phyloP scores from a whole-genome alignment of 257 asterid genomes.

The Plantago ovata region DNA sequence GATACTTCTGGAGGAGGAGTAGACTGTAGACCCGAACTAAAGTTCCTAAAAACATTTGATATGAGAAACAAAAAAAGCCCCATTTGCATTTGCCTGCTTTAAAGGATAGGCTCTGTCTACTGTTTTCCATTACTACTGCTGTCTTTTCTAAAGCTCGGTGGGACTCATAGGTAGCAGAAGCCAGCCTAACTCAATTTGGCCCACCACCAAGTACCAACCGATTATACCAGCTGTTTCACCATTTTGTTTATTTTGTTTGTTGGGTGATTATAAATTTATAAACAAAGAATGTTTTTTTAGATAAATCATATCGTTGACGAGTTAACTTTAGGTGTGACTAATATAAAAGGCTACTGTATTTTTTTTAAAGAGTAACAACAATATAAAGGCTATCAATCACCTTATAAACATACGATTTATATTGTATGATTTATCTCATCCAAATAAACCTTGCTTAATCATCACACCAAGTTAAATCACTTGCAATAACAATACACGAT shows the following conservation, averaged over 20 bases:
- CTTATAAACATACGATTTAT: too few species aligned
- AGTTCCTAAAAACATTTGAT: conserved; percentile 12
- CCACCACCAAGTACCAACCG: conserved; percentile 32
- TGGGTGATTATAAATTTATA: too few species aligned
- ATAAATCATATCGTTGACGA: too few species aligned
- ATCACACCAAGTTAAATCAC: conserved; percentile 16
- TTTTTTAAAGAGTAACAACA: too few species aligned
- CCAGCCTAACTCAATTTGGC: conserved; percentile 23
- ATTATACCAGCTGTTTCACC: conserved; percentile 5
- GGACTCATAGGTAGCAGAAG: conserved; percentile 13
- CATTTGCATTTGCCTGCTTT: conserved; percentile 26
- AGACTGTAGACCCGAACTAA: conserved; percentile 23
- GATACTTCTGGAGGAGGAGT: background rate
- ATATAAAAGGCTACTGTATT: too few species aligned
- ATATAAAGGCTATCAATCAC: too few species aligned
- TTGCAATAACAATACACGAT: conserved; percentile 4
- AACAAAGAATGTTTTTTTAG: too few species aligned
- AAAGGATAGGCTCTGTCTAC: conserved; percentile 17
- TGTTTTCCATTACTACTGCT: conserved; percentile 17
- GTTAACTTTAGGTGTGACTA: too few species aligned
- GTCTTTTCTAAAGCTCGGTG: conserved; percentile 31
- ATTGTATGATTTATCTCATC: too few species aligned
- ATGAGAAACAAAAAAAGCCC: conserved; percentile 26
- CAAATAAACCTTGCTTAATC: background rate
- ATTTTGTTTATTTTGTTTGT: too few species aligned